These are phyloP conservation scores for Pseudodiploospora longispora DNA, from an alignment of 2,329 filamentous ascomycete genomes.

Conservation along the genomic window DNA sequence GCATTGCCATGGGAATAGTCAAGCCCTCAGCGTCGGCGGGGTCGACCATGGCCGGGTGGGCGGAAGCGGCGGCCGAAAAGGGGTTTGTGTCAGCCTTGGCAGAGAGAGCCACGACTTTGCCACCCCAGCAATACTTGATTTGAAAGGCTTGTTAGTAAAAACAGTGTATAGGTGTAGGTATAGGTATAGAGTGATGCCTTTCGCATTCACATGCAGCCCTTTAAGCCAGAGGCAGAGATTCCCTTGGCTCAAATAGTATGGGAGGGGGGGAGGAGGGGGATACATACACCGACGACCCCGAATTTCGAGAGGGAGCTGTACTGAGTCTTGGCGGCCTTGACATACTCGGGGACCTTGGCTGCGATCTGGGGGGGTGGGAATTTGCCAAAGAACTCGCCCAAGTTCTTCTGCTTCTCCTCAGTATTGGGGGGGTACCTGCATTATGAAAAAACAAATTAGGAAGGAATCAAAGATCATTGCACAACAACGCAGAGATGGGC, in stretches of 20 bases:
- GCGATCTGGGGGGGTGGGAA: slow-evolving; percentile 40
- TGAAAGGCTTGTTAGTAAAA: too few species aligned
- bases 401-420: slow-evolving; percentile 52
- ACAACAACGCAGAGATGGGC: not conserved
- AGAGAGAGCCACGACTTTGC: slow-evolving; percentile 52
- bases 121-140: slow-evolving; percentile 59
- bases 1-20: slow-evolving; percentile 51
- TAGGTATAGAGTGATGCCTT: too few species aligned
- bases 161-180: too few species aligned
- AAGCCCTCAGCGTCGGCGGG: slow-evolving; percentile 51
- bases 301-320: slow-evolving; percentile 49
- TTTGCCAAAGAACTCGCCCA: slow-evolving; percentile 50
- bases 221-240: too few species aligned
- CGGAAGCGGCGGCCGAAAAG: slow-evolving; percentile 45
- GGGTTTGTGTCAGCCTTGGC: slow-evolving; percentile 42
- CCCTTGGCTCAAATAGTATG: slow-evolving; percentile 4
- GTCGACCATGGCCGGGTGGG: slow-evolving; percentile 58
- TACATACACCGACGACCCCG: slow-evolving; percentile 51
- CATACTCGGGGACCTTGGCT: slow-evolving; percentile 44
- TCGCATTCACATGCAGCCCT: too few species aligned
- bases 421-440: slow-evolving; percentile 53
- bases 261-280: not conserved
- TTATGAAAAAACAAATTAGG: not conserved
- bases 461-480: not conserved
- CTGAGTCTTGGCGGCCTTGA: slow-evolving; percentile 43